A percentile compares a stretch with the other conserved stretches of the same genome.
These are phyloP conservation scores for Parafenestella ontariensis DNA, from an alignment of 2,329 filamentous ascomycete genomes.

Conservation along the genomic window DNA sequence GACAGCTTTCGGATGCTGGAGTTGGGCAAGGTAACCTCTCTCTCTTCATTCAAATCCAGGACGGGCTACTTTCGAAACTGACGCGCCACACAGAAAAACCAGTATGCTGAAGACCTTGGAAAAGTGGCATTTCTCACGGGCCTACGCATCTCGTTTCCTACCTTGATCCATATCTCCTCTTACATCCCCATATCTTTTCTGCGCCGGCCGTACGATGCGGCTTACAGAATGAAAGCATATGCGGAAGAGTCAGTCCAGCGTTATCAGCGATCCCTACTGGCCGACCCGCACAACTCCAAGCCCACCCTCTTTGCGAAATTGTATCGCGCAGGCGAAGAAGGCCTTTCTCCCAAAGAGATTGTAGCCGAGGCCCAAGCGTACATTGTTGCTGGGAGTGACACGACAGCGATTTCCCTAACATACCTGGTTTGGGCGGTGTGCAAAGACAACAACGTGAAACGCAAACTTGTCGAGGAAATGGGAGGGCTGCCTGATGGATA, in stretches of 20 bases:
- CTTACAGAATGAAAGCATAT: not conserved
- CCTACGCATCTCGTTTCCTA: not conserved
- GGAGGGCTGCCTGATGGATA: not conserved
- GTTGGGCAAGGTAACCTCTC: conserved; percentile 51
- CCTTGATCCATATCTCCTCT: not conserved
- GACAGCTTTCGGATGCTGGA: conserved; percentile 64
- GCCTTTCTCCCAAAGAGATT: conserved; percentile 9
- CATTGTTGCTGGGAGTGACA: conserved; percentile 62
- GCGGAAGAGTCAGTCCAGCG: not conserved
- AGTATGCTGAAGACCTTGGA: not conserved
- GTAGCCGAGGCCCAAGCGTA: conserved; percentile 51
- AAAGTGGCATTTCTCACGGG: not conserved
- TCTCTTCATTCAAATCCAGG: too few species aligned
- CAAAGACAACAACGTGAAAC: conserved; percentile 5
- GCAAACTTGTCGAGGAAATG: conserved; percentile 15
- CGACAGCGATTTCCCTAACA: conserved; percentile 59
- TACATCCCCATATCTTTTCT: not conserved
- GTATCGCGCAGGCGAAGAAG: conserved; percentile 12
- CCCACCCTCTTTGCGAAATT: conserved; percentile 5
- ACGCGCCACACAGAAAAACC: not conserved
- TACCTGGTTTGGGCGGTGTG: conserved; percentile 54
- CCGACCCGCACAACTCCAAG: not conserved
- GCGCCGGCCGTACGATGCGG: not conserved
- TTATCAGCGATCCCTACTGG: not conserved
- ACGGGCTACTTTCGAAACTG: too few species aligned